Base-by-base conservation (phyloP, 202 grass and related monocot species). In the Dendrocalamus latiflorus region DNA sequence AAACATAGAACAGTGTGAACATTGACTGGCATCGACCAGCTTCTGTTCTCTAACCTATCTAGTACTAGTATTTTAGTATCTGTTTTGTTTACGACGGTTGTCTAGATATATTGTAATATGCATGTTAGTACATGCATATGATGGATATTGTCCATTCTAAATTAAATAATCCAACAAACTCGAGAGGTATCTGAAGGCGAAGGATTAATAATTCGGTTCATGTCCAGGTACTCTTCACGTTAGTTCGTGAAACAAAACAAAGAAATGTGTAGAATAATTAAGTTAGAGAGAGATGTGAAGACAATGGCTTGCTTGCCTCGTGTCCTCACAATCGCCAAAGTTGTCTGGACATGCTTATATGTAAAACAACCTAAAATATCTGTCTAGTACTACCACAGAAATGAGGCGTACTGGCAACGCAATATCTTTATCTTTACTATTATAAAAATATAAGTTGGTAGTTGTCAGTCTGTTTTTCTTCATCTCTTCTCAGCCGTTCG, bases 191-290 rank as follows among this genome's bases (percentile, higher is more conserved):
- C 70, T 81, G 15, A 18, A 38, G 43, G 8, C 57, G 7, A 72
- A 66, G 33, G 45, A 69, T n/a, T 61, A 62, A 54, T 30, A 30
- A 67, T 59, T 49, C 39, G 41, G 43, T 80, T 61, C 25, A 28
- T 63, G 87, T 81, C 87, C 87, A 85, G 81, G 76, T 89, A 68
- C 76, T 38, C 63, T 76, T 85, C 64, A 81, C 70, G 37, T 47
- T 67, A 43, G 11, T 45, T 68, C 70, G 64, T 51, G 76, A 16
- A 86, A 17, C 20, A 54, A 62, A 50, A 44, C 24, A 70, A 68
- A 74, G n/a, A 77, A n/a, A 73, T 65, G 44, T 65, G 45, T 5
- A 15, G 18, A 62, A 55, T 37, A 38, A 55, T 67, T 9, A 54
- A 45, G 17, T 12, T 65, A 63, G 74, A 39, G 57, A 65, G 14